Base-by-base conservation (phyloP, 2,329 filamentous ascomycete genomes). In the Colletotrichum sp. region DNA sequence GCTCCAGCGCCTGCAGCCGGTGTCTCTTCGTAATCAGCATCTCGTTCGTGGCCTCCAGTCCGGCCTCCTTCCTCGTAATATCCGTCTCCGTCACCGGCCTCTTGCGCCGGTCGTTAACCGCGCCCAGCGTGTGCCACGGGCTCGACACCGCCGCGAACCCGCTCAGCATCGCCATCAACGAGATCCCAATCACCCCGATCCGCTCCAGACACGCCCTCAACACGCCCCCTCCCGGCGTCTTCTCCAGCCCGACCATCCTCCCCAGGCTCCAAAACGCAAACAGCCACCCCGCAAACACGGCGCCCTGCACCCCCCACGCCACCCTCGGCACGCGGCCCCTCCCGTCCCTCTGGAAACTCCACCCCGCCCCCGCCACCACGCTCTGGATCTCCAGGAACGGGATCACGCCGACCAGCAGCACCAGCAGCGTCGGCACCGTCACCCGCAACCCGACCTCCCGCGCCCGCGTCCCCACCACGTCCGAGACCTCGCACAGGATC, bases 141-240 rank as follows among this genome's bases (percentile, higher is more conserved):
- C 94, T 94, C 28, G 94, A 96, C 38, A 97, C 94, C n/a, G 95
- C 95, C 8, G 95, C 95, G 80, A 97, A 98, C 0, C 95, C 95
- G 8, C 95, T 95, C n/a, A 98, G 87, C 16, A 96, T 89, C 18
- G 95, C 95, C 95, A 98, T 97, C 69, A 97, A 85, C 64, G 94
- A 93, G 71, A 97, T 95, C 5, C 95, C 95, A 77, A 97, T 95
- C 55, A 98, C 93, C 15, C 95, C 95, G 30, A 98, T 92, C 60
- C 95, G 85, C 82, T 93, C 91, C 43, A 93, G 85, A 78, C 91
- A 93, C 10, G 89, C 91, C 58, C 89, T 85, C 18, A 87, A 87
- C 65, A 91, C 79, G 18, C 2, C 83, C 82, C 12, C 73, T 58
- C 12, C 73, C 73, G 24, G 70, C 73, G 73, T 76, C 26, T 38